phyloP scores from a whole-genome alignment of 345 rosid genomes.

The Brassica carinata region DNA sequence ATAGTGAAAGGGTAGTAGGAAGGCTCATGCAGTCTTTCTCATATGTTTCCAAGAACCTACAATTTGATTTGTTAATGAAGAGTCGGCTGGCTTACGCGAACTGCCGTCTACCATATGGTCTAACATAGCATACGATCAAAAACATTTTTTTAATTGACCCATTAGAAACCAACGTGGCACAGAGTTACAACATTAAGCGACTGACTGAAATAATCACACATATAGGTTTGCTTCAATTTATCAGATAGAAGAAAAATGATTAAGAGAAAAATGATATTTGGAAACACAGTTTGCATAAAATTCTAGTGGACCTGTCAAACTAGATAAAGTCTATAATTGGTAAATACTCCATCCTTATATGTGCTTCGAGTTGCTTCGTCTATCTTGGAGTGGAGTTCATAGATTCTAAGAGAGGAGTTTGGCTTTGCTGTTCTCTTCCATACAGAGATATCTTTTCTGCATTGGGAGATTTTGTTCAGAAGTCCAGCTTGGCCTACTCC shows the following conservation, averaged over 20 bases:
- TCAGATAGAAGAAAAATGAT: neutral
- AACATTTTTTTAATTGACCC: neutral
- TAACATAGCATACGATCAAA: neutral
- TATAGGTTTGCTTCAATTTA: neutral
- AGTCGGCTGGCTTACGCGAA: neutral
- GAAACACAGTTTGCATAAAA: too few species aligned
- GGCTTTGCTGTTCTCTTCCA: too few species aligned
- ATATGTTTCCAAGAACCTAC: neutral
- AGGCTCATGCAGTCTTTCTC: constrained; percentile 23
- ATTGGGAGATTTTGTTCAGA: too few species aligned
- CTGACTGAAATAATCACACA: neutral
- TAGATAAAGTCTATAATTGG: too few species aligned
- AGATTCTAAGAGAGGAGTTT: neutral
- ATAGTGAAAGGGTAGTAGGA: constrained; percentile 21
- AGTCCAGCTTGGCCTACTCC: too few species aligned
- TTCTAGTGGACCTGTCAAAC: too few species aligned
- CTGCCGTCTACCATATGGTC: neutral
- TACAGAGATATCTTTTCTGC: too few species aligned
- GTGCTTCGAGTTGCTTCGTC: too few species aligned
- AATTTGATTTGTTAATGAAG: neutral
- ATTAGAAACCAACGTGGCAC: neutral
- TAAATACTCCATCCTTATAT: too few species aligned
- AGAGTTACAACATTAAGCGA: neutral
- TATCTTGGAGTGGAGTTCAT: too few species aligned
- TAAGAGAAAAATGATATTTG: too few species aligned